Base-by-base conservation (phyloP, 2,329 filamentous ascomycete genomes). In the Penicillium sp. region DNA sequence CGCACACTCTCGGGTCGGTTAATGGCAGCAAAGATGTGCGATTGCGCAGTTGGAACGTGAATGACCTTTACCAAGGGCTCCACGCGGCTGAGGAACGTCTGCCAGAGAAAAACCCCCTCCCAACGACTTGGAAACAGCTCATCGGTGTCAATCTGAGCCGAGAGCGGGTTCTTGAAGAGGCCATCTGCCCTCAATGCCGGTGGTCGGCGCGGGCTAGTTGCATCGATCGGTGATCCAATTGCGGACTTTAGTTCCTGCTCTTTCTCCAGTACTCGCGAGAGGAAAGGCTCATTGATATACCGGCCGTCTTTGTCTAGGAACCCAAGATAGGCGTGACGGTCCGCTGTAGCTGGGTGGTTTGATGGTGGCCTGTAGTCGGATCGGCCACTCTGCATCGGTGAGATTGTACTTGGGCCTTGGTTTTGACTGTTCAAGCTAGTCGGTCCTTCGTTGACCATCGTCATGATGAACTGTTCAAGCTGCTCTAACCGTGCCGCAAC, bases 261-360 rank as follows among this genome's bases (percentile, higher is more conserved):
- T 52, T 70, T 68, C 29, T 68, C 68, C 7, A 71, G 41, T 1
- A 71, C 61, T 4, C 61, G 61, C 1, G 69, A 69, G 3, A 71
- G 52, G 3, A 71, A 57, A 15, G 58, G 58, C 33, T 71, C 69
- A n/a, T 71, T 68, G 41, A 71, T 68, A 52, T 71, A 71, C n/a
- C 55, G 58, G 27, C 69, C 69, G 29, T 68, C 66, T 33, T 61
- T 64, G 21, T 58, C 63, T 15, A 71, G 29, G 15, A 70, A 61
- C 3, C 67, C 66, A 19, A 53, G 58, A 4, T 61, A 44, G 8
- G 41, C 2, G 2, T 38, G 49, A 21, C 45, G 19, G 12, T 44
- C 38, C 60, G 53, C 31, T 4, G 25, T 3, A 31, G 41, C 10
- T 8, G 23, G 0, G 6, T 33, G 25, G 31, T 6, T 38, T 7